Evolutionary conservation across 768 basidiomycete genomes (phyloP), one percentile per base, ranked within the genome.

Genomic region (Pisolithus albus): DNA sequence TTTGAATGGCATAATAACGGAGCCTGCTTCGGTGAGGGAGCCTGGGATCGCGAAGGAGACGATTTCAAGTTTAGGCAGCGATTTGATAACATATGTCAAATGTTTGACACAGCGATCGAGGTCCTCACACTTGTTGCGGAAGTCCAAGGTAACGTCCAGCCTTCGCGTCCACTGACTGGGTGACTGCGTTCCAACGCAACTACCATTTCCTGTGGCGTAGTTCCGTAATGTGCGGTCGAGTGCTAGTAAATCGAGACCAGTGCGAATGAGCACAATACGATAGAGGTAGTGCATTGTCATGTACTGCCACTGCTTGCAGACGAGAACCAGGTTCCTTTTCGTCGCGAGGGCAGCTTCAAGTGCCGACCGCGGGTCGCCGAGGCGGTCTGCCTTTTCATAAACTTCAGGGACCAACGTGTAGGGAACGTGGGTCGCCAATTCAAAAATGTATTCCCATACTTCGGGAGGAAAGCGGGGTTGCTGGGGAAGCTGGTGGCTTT

Each of bases 271-370:
- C 1, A 66, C 49, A 11, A 63, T 58, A 30, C 41, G 44, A 37
- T 68, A 64, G 32, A 68, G 64, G 38, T 36, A 54, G 4, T 54
- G 59, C 15, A 46, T 40, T 30, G 66, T 59, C 36, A 67, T 49
- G 34, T 60, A 52, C 56, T 56, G 62, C 66, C 65, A 66, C 45
- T 54, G 58, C 42, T 48, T 66, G 53, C 62, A 68, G 42, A 66
- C 66, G 8, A 59, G 59, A 2, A 68, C 66, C 21, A 67, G 55
- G 28, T 52, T 48, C 7, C 57, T 53, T 37, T 63, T 62, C 18
- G 64, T 67, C 42, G 62, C 4, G 23, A 67, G 56, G 7, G 61
- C 52, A 5, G 46, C 39, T 37, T 62, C 47, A 4, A 63, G 42
- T 24, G 47, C 53, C 6, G 23, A 9, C n/a, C 38, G 38, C 26